phyloP scores from a whole-genome alignment of 2,329 filamentous ascomycete species.

The Claviceps spartinae region DNA sequence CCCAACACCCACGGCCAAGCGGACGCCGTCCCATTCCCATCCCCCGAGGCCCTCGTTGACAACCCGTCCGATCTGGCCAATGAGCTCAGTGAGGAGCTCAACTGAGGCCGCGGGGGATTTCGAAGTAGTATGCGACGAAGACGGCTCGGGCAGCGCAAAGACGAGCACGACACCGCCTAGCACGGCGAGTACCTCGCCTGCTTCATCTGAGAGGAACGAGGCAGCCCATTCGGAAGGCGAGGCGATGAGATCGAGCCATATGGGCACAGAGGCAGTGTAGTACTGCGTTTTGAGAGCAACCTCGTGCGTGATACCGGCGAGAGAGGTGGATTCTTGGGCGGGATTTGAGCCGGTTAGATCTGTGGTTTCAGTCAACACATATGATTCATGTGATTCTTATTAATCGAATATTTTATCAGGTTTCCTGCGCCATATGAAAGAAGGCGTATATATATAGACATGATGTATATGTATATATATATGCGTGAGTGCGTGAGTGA shows the following conservation, averaged over 20 bases:
- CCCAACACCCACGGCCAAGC: constrained; percentile 44
- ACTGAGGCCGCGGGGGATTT: constrained; percentile 8
- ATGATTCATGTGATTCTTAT: too few relatives aligned
- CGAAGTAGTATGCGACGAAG: neutral
- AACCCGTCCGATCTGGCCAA: constrained; percentile 40
- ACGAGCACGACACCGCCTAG: constrained; percentile 44
- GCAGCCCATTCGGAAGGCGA: constrained; percentile 39
- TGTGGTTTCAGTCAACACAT: constrained; percentile 12
- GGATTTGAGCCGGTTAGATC: constrained; percentile 38
- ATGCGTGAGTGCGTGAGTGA: too few relatives aligned
- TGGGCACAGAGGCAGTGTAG: constrained; percentile 45
- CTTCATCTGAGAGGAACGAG: constrained; percentile 47
- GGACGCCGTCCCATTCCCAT: constrained; percentile 51
- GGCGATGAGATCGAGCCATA: constrained; percentile 53
- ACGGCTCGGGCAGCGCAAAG: constrained; percentile 16
- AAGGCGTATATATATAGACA: too few relatives aligned
- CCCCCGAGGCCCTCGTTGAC: constrained; percentile 44
- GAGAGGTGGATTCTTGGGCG: constrained; percentile 23
- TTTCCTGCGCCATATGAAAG: too few relatives aligned
- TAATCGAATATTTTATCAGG: too few relatives aligned
- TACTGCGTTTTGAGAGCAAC: constrained; percentile 44
- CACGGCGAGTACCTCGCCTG: constrained; percentile 45
- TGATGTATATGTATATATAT: too few relatives aligned
- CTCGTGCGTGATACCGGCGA: constrained; percentile 47
- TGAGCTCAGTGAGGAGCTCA: constrained; percentile 21